Percentiles rank a stretch among this genome's conserved stretches.
These are phyloP conservation scores for Aristolochia fimbriata DNA, from an alignment of 164 flowering plant species.

Conservation along the genomic window DNA sequence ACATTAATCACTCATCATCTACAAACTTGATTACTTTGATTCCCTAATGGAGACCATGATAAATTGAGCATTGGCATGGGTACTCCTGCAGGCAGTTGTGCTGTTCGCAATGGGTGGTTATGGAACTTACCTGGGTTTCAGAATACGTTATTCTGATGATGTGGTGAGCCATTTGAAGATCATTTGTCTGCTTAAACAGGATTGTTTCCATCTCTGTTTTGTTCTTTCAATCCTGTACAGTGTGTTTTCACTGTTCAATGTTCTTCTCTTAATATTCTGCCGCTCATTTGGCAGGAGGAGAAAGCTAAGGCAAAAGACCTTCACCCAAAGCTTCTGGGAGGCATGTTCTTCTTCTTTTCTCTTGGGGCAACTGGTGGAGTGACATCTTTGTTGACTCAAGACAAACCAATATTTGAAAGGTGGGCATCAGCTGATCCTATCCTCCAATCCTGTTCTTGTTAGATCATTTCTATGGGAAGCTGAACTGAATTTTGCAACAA, in stretches of 20 bases:
- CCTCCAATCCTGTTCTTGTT: neutral
- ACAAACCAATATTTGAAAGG: conserved; percentile 89
- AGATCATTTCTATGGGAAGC: neutral
- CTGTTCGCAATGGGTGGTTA: conserved; percentile 98
- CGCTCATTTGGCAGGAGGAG: conserved; percentile 52
- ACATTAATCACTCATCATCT: no score
- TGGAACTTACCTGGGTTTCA: conserved; percentile 84
- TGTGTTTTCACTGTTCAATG: no score
- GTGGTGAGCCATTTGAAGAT: conserved; percentile 29
- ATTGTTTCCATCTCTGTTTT: no score
- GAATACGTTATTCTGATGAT: conserved; percentile 67
- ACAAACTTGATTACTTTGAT: no score
- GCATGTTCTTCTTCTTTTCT: conserved; percentile 96
- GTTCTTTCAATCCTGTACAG: no score
- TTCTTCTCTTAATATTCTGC: neutral
- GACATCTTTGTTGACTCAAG: conserved; percentile 75
- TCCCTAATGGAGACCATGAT: no score
- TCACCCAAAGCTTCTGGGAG: conserved; percentile 89
- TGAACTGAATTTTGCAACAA: no score
- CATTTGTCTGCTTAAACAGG: neutral
- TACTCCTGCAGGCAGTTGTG: conserved; percentile 63
- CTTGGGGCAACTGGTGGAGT: conserved; percentile 93
- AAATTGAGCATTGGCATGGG: neutral
- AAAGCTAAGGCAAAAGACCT: conserved; percentile 92
- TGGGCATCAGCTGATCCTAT: conserved; percentile 6